Percentiles rank a stretch among this genome's conserved stretches.
Conservation (phyloP, 179 eudicot species). For the Camellia oleifera region DNA sequence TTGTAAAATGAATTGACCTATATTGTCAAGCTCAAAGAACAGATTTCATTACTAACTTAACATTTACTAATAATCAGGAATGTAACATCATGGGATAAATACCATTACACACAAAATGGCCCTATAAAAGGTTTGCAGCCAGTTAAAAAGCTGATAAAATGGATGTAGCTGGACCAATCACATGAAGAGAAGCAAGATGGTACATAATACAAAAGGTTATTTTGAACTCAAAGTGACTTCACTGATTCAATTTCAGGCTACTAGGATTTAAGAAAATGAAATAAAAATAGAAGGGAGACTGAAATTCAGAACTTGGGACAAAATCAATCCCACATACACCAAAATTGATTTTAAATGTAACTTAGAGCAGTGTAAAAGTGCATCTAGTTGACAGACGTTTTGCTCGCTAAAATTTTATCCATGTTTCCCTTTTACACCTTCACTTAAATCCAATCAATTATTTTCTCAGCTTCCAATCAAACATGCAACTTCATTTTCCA, state of each 20-base stretch:
- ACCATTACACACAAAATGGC: too few relatives aligned
- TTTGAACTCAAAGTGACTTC: background rate
- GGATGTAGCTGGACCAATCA: slow-evolving; percentile 6
- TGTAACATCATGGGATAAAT: too few relatives aligned
- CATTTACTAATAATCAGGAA: background rate
- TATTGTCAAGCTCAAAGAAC: background rate
- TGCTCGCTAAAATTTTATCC: background rate
- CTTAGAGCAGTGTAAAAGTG: background rate
- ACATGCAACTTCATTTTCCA: background rate
- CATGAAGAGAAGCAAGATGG: slow-evolving; percentile 8
- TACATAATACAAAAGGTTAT: background rate
- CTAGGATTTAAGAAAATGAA: background rate
- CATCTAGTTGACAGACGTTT: background rate
- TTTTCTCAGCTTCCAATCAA: background rate
- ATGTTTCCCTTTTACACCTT: background rate
- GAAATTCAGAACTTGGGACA: background rate
- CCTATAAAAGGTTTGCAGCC: background rate
- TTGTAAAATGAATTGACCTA: background rate
- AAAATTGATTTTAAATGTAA: background rate
- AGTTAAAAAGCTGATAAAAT: background rate
- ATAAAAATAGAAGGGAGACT: background rate
- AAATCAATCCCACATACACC: background rate
- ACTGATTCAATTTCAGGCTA: background rate
- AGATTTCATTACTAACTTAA: too few relatives aligned
- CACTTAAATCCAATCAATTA: background rate